Evolutionary conservation across 306 rosid genomes (phyloP), one percentile per base, ranked within the genome.

Genomic region (Inga oerstediana): DNA sequence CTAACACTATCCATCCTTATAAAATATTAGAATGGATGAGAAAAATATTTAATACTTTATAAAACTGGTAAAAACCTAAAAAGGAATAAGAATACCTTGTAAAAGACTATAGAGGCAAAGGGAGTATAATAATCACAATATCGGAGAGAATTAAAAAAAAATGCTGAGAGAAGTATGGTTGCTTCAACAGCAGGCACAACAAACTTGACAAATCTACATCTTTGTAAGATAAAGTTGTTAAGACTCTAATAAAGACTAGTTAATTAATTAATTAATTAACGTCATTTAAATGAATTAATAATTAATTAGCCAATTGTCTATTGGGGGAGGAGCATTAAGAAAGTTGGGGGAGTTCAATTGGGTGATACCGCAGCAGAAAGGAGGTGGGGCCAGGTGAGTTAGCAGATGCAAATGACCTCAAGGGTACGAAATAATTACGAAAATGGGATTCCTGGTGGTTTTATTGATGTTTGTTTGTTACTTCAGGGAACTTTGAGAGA

Each of bases 121-220:
- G 43, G 43, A 39, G 43, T 39, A 39, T 39, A 39, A 39, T 39
- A 39, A 37, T 37, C 15, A 48, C 15, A 2, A 69, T 17, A 68
- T 69, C 13, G 1, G 41, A 14, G 17, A 13, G 6, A 44, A 72
- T 12, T 0, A 45, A 45, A 22, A n/a, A 45, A 22, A n/a, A 43
- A 11, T 4, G 27, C 0, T 2, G 54, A 44, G 19, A 71, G 20
- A 34, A n/a, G 54, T 17, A 35, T 15, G 59, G 61, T 73, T 80
- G 83, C 83, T 86, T 61, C 84, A 74, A 67, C 74, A 51, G 69
- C 68, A 72, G 54, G 78, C 84, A 58, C 85, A 79, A 75, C 84
- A 80, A 86, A 85, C 86, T 82, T 86, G 84, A 82, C 80, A 85
- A 84, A 86, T 68, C 69, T 48, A 72, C 76, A 67, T 80, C 72